These are phyloP conservation scores for Hibiscus trionum DNA, from an alignment of 345 rosid species.

Conservation along the genomic window DNA sequence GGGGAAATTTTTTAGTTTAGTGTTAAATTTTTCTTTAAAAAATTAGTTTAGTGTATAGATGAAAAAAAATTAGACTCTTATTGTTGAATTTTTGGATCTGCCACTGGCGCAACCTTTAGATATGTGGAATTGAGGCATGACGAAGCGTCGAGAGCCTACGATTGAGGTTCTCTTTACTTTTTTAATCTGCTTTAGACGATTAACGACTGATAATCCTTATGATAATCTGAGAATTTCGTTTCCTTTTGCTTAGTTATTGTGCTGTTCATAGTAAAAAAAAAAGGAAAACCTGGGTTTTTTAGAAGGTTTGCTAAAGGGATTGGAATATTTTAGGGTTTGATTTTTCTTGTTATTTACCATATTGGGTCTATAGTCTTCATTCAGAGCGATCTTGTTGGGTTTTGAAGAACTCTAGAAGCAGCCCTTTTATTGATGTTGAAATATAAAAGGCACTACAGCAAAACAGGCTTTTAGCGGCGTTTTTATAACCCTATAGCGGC, in stretches of 20 bases:
- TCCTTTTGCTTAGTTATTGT: neutral
- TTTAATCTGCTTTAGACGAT: conserved; percentile 4
- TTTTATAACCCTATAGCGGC: too few relatives aligned
- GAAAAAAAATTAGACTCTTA: too few relatives aligned
- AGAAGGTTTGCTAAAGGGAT: neutral
- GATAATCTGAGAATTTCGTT: neutral
- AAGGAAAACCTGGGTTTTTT: neutral
- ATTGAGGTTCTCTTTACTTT: conserved; percentile 4
- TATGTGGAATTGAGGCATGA: neutral
- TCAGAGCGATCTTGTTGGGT: neutral
- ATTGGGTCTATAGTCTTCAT: conserved; percentile 4
- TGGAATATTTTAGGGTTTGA: neutral
- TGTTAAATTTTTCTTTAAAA: too few relatives aligned
- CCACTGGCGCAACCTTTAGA: too few relatives aligned
- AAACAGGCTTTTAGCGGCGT: too few relatives aligned
- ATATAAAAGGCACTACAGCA: too few relatives aligned
- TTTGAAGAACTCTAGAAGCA: conserved; percentile 2
- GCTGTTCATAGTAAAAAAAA: neutral
- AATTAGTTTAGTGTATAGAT: too few relatives aligned
- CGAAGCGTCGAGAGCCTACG: neutral
- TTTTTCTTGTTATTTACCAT: conserved; percentile 1
- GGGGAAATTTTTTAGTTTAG: too few relatives aligned
- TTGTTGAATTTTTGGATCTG: too few relatives aligned
- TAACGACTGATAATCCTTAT: neutral
- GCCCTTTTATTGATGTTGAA: neutral